A percentile compares a stretch with the other conserved stretches of the same genome.
Evolutionary conservation across 2,329 filamentous ascomycete genomes (phyloP).

Genomic region (Cladosporium sp.): DNA sequence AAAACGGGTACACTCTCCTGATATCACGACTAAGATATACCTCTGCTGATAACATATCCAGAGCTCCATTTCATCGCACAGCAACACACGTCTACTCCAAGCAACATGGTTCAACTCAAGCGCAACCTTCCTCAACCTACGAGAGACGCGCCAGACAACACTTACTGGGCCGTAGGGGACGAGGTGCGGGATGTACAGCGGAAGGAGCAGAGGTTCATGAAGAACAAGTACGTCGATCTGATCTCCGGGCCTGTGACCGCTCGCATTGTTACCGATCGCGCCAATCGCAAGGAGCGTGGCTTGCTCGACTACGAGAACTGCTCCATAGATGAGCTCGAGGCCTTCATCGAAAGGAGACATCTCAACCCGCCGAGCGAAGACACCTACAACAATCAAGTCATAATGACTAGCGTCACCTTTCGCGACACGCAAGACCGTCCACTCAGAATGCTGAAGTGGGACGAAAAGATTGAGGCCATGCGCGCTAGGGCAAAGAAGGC

Average conservation of each 20-base stretch:
- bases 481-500: neutral
- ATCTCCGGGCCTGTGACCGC: neutral
- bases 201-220: neutral
- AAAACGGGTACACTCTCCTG: too few species aligned
- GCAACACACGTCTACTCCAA: neutral
- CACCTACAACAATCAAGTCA: neutral
- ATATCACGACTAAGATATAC: too few species aligned
- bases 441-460: neutral
- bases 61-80: neutral
- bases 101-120: neutral
- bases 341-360: neutral
- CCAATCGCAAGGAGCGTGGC: neutral
- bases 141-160: neutral
- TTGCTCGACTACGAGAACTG: conserved; percentile 3
- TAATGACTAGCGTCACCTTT: neutral
- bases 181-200: neutral
- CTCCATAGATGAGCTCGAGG: neutral
- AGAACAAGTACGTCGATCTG: neutral
- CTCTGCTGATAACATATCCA: too few species aligned
- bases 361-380: neutral
- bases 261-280: neutral
- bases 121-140: neutral
- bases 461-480: neutral
- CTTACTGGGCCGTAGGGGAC: neutral
- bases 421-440: neutral